These are phyloP conservation scores for Anthostomella pinea DNA, from an alignment of 2,329 filamentous ascomycete species.

Conservation along the genomic window DNA sequence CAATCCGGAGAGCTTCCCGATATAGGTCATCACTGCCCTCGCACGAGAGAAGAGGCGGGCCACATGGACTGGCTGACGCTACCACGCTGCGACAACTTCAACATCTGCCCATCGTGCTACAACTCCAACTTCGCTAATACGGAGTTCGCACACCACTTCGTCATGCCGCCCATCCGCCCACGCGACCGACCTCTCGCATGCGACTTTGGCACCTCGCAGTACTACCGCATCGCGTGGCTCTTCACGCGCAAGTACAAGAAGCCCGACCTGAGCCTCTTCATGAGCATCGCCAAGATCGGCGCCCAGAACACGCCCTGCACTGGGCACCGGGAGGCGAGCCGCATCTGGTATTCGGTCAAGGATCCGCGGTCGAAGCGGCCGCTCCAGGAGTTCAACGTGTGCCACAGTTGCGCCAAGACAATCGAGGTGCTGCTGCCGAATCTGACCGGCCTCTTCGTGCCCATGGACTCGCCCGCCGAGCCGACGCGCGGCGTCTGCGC, in stretches of 20 bases:
- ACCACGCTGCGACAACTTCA: slow-evolving; percentile 65
- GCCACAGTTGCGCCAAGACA: slow-evolving; percentile 68
- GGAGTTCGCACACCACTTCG: slow-evolving; percentile 65
- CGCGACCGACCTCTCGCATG: slow-evolving; percentile 62
- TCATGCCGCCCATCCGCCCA: slow-evolving; percentile 56
- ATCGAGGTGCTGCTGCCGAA: slow-evolving; percentile 72
- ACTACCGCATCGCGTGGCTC: slow-evolving; percentile 82
- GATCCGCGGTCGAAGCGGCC: slow-evolving; percentile 64
- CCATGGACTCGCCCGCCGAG: slow-evolving; percentile 44
- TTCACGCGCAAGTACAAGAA: slow-evolving; percentile 70
- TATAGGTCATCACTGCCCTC: slow-evolving; percentile 69
- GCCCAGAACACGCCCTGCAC: slow-evolving; percentile 56
- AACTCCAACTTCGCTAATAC: slow-evolving; percentile 65
- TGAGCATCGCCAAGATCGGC: slow-evolving; percentile 63
- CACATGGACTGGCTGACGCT: slow-evolving; percentile 81
- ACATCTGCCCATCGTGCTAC: slow-evolving; percentile 82
- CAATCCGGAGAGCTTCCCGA: slow-evolving; percentile 40
- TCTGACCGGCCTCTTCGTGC: slow-evolving; percentile 64
- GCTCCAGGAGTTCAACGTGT: slow-evolving; percentile 71
- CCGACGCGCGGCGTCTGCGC: slow-evolving; percentile 60
- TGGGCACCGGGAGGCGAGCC: slow-evolving; percentile 51
- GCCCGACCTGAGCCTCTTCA: slow-evolving; percentile 65
- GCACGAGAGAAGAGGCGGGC: slow-evolving; percentile 58
- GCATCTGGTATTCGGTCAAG: slow-evolving; percentile 73
- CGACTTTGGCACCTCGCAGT: slow-evolving; percentile 73